phyloP scores from a whole-genome alignment of 352 stramenopile genomes.

The Pythium pyrilobum region DNA sequence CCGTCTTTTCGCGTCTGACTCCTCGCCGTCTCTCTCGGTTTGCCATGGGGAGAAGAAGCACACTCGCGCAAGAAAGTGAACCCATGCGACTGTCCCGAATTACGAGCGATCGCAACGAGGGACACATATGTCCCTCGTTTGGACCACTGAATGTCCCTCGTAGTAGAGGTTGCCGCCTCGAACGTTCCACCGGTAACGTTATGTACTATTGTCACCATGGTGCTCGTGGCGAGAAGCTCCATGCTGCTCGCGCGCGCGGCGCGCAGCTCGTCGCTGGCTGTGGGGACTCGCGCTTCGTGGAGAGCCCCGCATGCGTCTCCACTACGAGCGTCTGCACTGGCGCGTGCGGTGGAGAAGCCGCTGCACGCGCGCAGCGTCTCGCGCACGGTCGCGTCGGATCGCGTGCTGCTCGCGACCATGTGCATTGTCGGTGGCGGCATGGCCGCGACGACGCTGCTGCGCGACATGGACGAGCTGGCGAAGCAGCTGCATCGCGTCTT shows the following conservation, averaged over 20 bases:
- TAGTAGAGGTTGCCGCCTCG: not conserved
- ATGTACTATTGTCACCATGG: no score
- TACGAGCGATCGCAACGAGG: not conserved
- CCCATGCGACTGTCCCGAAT: constrained; percentile 12
- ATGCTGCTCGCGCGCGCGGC: not conserved
- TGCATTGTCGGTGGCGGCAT: constrained; percentile 43
- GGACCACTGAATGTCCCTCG: not conserved
- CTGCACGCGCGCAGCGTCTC: no score
- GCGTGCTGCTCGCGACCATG: constrained; percentile 44
- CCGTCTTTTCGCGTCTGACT: not conserved
- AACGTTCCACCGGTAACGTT: not conserved
- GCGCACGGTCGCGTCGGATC: constrained; percentile 18
- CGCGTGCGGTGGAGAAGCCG: no score
- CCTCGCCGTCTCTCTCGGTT: not conserved
- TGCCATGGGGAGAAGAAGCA: not conserved
- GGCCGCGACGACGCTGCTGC: constrained; percentile 26
- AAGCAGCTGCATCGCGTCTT: constrained; percentile 1
- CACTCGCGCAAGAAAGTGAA: constrained; percentile 7
- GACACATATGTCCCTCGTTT: not conserved
- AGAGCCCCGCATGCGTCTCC: no score
- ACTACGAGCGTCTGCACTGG: no score
- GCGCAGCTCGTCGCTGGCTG: no score
- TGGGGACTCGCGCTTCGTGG: no score
- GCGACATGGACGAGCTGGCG: not conserved
- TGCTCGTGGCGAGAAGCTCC: not conserved